Conservation (phyloP, 1,284 basidiomycete species). For the Mrakiaceae sp. region DNA sequence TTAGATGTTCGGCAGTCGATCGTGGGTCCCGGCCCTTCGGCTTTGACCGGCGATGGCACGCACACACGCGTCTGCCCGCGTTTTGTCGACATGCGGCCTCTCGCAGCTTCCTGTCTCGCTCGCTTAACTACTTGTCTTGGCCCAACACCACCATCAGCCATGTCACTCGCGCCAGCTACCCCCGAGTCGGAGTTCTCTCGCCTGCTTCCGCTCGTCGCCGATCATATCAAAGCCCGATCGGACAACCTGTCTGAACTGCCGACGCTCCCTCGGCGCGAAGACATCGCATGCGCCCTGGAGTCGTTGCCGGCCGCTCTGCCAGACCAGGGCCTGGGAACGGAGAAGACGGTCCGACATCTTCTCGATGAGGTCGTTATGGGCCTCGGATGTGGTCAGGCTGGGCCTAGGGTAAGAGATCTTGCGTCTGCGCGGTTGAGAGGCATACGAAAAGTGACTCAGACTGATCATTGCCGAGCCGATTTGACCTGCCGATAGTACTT, state of each 20-base stretch:
- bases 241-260: slow-evolving; percentile 20
- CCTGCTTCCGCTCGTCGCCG: slow-evolving; percentile 20
- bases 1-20: too few species aligned
- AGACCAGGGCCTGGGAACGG: slow-evolving; percentile 27
- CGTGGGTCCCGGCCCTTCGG: too few species aligned
- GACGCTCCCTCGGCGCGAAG: slow-evolving; percentile 18
- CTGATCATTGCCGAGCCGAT: not conserved
- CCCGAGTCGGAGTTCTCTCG: too few species aligned
- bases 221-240: slow-evolving; percentile 23
- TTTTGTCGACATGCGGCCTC: too few species aligned
- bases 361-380: slow-evolving; percentile 30
- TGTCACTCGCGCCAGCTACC: too few species aligned
- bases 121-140: too few species aligned
- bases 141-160: too few species aligned
- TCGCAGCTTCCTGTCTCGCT: too few species aligned
- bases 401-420: slow-evolving; percentile 19
- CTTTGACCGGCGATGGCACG: too few species aligned
- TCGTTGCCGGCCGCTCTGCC: slow-evolving; percentile 27
- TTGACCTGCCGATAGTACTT: slow-evolving; percentile 34
- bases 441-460: not conserved
- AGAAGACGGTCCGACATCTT: slow-evolving; percentile 25
- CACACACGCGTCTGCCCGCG: too few species aligned
- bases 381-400: slow-evolving; percentile 35
- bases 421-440: not conserved
- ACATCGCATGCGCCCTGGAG: slow-evolving; percentile 19